A percentile compares a stretch with the other conserved stretches of the same genome.
Evolutionary conservation across 768 basidiomycete species (phyloP).

Genomic region (Panus rudis): DNA sequence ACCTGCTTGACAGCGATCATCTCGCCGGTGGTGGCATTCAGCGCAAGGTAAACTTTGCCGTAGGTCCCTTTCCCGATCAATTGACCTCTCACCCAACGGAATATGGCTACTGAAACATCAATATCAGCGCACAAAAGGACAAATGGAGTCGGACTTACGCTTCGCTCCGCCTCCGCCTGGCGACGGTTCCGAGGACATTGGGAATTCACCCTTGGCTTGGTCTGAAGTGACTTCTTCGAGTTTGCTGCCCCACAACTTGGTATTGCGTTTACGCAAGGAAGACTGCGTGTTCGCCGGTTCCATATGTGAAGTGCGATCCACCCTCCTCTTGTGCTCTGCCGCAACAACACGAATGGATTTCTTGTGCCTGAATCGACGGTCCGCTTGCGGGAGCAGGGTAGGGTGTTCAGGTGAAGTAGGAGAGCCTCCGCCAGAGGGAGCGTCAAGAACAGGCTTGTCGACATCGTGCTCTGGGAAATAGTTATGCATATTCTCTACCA

Average conservation of each 20-base stretch:
- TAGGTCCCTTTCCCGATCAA: conserved; percentile 97
- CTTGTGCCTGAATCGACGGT: conserved; percentile 51
- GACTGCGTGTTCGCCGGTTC: conserved; percentile 42
- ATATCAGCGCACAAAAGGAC: conserved; percentile 3
- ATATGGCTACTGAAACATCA: conserved; percentile 52
- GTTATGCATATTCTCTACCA: conserved; percentile 86
- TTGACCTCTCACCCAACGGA: conserved; percentile 98
- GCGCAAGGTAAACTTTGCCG: conserved; percentile 90
- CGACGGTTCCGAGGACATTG: conserved; percentile 25
- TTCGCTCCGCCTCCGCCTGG: conserved; percentile 26
- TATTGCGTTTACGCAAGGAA: conserved; percentile 73
- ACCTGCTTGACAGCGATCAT: conserved; percentile 99
- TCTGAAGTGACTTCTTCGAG: conserved; percentile 88
- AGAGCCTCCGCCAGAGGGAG: conserved; percentile 70
- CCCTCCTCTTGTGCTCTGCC: conserved; percentile 73
- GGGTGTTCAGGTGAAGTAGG: conserved; percentile 57
- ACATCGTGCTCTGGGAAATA: conserved; percentile 97
- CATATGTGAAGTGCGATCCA: conserved; percentile 62
- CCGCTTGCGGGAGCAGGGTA: conserved; percentile 30
- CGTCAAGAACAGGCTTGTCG: conserved; percentile 92
- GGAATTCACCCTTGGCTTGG: conserved; percentile 43
- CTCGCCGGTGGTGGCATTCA: conserved; percentile 94
- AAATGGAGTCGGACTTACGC: conserved; percentile 45
- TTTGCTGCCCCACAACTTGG: conserved; percentile 92
- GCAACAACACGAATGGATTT: conserved; percentile 94